Conservation (phyloP, 2,329 filamentous ascomycete genomes). For the Diaporthe ilicicola region DNA sequence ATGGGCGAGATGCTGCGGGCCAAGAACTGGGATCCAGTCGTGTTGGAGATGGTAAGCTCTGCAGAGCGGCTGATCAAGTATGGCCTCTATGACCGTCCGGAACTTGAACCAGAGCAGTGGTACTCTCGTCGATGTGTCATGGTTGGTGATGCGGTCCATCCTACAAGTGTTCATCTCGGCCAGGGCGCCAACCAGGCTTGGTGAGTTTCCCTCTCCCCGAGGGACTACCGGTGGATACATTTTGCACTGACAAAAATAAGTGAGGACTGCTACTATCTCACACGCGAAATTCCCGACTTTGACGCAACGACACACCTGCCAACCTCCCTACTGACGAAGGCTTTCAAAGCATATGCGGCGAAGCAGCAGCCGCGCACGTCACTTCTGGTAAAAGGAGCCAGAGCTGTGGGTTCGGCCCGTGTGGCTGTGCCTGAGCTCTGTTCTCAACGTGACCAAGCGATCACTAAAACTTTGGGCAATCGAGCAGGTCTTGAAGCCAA, state of each 20-base stretch:
- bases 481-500: neutral
- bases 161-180: neutral
- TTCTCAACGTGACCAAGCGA: neutral
- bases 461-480: neutral
- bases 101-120: neutral
- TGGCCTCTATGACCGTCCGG: neutral
- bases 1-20: neutral
- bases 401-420: neutral
- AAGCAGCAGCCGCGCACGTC: neutral
- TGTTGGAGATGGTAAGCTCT: neutral
- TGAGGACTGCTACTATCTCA: neutral
- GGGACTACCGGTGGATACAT: neutral
- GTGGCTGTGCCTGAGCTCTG: neutral
- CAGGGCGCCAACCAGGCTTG: neutral
- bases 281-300: neutral
- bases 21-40: neutral
- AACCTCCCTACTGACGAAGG: neutral
- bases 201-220: neutral
- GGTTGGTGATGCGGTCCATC: neutral
- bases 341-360: neutral
- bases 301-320: neutral
- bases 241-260: neutral
- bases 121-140: neutral
- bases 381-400: neutral
- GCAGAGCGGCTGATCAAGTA: neutral